These are phyloP conservation scores for Sungouiella blattae DNA, from an alignment of 805 yeast genomes.

Conservation along the genomic window DNA sequence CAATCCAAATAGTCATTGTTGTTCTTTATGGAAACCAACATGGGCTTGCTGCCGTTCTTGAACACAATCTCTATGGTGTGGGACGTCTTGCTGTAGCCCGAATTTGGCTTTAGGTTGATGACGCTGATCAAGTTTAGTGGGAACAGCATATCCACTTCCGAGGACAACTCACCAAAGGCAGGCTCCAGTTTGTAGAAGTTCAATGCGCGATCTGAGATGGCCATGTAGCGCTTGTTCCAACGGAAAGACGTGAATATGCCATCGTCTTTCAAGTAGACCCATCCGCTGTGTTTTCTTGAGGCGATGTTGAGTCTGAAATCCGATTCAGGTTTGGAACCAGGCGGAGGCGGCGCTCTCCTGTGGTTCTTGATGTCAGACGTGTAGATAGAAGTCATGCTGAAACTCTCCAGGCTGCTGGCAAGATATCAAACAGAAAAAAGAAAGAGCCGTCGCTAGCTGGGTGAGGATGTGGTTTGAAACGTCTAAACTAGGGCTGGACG, in stretches of 20 bases:
- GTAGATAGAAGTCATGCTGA: slow-evolving; percentile 40
- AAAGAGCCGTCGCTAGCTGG: no score
- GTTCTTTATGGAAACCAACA: slow-evolving; percentile 70
- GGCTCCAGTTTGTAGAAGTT: slow-evolving; percentile 72
- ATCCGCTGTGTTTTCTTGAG: slow-evolving; percentile 53
- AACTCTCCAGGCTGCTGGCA: no score
- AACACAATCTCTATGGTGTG: slow-evolving; percentile 78
- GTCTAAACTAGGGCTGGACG: no score
- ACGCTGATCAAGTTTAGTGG: slow-evolving; percentile 36
- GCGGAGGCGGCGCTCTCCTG: slow-evolving; percentile 46
- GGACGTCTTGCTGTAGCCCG: slow-evolving; percentile 34
- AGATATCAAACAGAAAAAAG: no score
- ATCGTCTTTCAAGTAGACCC: slow-evolving; percentile 92
- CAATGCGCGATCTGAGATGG: slow-evolving; percentile 69
- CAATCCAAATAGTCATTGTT: slow-evolving; percentile 81
- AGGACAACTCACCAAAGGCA: slow-evolving; percentile 27
- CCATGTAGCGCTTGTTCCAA: slow-evolving; percentile 88
- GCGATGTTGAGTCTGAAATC: slow-evolving; percentile 6
- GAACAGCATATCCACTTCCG: slow-evolving; percentile 43
- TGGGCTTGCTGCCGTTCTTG: slow-evolving; percentile 51
- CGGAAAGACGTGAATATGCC: slow-evolving; percentile 77
- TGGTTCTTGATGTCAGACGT: slow-evolving; percentile 39
- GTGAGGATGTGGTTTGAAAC: no score
- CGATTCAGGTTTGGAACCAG: slow-evolving; percentile 10
- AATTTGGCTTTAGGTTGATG: slow-evolving; percentile 58